A percentile compares a stretch with the other conserved stretches of the same genome.
phyloP scores from a whole-genome alignment of 1,284 basidiomycete species.

The Chalciporus sp. region DNA sequence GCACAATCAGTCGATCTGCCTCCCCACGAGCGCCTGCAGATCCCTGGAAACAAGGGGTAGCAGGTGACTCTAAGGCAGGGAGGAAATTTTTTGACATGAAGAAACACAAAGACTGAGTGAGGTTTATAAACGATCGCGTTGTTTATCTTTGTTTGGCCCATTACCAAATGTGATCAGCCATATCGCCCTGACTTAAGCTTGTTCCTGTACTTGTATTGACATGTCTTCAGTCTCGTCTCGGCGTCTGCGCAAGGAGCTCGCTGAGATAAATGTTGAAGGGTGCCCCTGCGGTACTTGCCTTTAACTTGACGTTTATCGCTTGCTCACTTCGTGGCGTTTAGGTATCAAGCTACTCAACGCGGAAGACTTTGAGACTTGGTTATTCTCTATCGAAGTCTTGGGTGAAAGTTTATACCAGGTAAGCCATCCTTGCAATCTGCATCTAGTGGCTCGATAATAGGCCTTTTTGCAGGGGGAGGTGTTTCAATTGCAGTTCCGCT shows the following conservation, averaged over 20 bases:
- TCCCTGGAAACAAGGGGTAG: slow-evolving; percentile 37
- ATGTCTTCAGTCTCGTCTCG: slow-evolving; percentile 70
- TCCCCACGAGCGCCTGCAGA: slow-evolving; percentile 54
- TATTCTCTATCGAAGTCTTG: slow-evolving; percentile 75
- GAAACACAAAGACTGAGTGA: background rate
- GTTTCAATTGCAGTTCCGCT: slow-evolving; percentile 76
- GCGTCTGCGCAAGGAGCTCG: slow-evolving; percentile 72
- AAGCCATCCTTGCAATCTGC: slow-evolving; percentile 12
- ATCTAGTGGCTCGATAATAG: slow-evolving; percentile 10
- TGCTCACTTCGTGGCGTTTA: slow-evolving; percentile 28
- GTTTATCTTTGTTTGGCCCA: slow-evolving; percentile 31
- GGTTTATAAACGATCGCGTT: slow-evolving; percentile 18
- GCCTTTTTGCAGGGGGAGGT: slow-evolving; percentile 58
- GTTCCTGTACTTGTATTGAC: slow-evolving; percentile 19
- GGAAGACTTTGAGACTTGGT: slow-evolving; percentile 75
- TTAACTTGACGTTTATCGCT: background rate
- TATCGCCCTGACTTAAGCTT: slow-evolving; percentile 1
- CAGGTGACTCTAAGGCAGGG: slow-evolving; percentile 45
- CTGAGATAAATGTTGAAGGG: slow-evolving; percentile 68
- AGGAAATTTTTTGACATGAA: slow-evolving; percentile 31
- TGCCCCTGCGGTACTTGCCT: slow-evolving; percentile 62
- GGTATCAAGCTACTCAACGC: slow-evolving; percentile 72
- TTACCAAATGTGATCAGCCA: slow-evolving; percentile 4
- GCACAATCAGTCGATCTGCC: slow-evolving; percentile 40
- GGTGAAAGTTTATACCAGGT: slow-evolving; percentile 77